Conservation (phyloP, 352 stramenopile species). For the Albugo laibachii region DNA sequence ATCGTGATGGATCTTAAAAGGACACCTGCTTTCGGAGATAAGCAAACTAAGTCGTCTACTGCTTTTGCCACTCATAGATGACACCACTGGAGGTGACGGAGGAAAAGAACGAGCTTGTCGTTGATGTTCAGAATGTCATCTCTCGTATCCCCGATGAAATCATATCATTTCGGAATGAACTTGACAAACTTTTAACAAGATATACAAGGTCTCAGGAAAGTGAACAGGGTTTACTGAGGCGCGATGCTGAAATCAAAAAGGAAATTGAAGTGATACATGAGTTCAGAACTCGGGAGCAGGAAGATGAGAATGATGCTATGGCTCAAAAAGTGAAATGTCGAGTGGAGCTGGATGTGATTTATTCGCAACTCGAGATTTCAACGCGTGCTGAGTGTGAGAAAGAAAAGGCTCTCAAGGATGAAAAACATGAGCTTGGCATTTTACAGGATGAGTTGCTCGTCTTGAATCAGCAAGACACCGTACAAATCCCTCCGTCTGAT, state of each 20-base stretch:
- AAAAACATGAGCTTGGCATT: conserved; percentile 34
- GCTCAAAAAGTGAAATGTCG: conserved; percentile 50
- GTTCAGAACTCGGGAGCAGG: conserved; percentile 48
- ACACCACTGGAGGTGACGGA: no score
- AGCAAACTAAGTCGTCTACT: no score
- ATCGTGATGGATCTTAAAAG: no score
- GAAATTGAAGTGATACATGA: conserved; percentile 63
- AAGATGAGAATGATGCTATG: conserved; percentile 52
- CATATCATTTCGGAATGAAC: conserved; percentile 50
- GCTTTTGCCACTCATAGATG: no score
- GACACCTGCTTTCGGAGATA: no score
- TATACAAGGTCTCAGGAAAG: conserved; percentile 70
- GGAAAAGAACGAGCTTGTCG: conserved; percentile 9
- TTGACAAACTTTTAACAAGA: conserved; percentile 55
- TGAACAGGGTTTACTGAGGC: conserved; percentile 41
- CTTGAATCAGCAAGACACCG: conserved; percentile 18
- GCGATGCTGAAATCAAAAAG: conserved; percentile 45
- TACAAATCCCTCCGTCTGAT: conserved; percentile 2
- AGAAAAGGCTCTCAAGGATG: conserved; percentile 45
- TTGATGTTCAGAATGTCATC: conserved; percentile 47
- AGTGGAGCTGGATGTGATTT: conserved; percentile 43
- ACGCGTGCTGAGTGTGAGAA: conserved; percentile 47
- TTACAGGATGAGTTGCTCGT: conserved; percentile 44
- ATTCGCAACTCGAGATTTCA: conserved; percentile 35
- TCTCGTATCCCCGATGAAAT: conserved; percentile 48